These are phyloP conservation scores for Saccharomycopsis sp. DNA, from an alignment of 805 yeast genomes.

Conservation along the genomic window DNA sequence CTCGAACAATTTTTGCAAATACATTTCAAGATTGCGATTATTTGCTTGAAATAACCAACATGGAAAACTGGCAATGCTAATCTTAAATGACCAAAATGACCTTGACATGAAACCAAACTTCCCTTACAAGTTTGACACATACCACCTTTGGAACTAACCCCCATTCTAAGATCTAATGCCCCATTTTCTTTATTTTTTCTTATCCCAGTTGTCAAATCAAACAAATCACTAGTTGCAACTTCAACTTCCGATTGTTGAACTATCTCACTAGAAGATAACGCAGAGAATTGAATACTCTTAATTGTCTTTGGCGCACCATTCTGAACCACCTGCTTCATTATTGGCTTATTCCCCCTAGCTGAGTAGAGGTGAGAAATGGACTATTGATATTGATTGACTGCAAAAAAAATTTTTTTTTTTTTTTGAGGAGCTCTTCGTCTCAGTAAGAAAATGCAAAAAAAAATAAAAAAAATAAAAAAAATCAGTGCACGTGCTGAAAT, in stretches of 20 bases:
- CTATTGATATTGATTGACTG: too few relatives aligned
- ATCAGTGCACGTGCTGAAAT: too few relatives aligned
- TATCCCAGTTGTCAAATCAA: conserved; percentile 79
- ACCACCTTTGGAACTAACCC: conserved; percentile 77
- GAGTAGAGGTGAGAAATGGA: not conserved
- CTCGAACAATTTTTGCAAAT: conserved; percentile 87
- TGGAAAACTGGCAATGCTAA: conserved; percentile 95
- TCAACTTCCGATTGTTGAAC: conserved; percentile 93
- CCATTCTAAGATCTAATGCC: conserved; percentile 90
- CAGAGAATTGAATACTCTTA: conserved; percentile 86
- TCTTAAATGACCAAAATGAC: conserved; percentile 94
- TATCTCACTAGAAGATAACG: conserved; percentile 85
- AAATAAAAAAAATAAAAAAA: too few relatives aligned
- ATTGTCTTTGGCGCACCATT: conserved; percentile 83
- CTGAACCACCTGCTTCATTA: conserved; percentile 20
- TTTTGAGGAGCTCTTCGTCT: not conserved
- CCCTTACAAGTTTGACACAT: conserved; percentile 94
- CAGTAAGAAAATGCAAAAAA: not conserved
- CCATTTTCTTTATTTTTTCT: conserved; percentile 78
- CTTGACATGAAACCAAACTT: conserved; percentile 88
- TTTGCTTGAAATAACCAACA: conserved; percentile 92
- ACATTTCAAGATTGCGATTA: conserved; percentile 79
- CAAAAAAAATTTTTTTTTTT: too few relatives aligned
- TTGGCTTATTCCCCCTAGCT: not conserved
- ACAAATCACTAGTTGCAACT: conserved; percentile 82